phyloP scores from a whole-genome alignment of 352 stramenopile genomes.

The Globisporangium alternatum region DNA sequence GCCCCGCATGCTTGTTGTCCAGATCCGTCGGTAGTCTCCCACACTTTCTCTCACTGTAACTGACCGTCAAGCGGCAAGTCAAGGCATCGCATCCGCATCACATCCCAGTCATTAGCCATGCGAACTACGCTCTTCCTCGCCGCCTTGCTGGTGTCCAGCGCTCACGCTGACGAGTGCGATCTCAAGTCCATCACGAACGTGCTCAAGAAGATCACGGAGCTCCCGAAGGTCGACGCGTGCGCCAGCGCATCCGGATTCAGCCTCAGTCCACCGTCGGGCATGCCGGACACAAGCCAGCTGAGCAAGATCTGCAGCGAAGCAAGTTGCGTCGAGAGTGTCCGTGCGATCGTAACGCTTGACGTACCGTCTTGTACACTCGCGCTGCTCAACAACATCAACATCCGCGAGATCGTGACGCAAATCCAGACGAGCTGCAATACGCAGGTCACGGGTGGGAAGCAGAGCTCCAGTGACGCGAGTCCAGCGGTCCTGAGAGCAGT shows the following conservation, averaged over 20 bases:
- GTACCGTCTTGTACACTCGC: slow-evolving; percentile 24
- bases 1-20: neutral
- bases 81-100: neutral
- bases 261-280: neutral
- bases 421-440: slow-evolving; percentile 3
- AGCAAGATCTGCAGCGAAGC: neutral
- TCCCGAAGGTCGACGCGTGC: neutral
- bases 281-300: neutral
- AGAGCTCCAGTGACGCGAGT: neutral
- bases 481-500: neutral
- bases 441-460: neutral
- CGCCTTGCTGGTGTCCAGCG: neutral
- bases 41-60: neutral
- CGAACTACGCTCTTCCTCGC: neutral
- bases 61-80: neutral
- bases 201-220: slow-evolving; percentile 4
- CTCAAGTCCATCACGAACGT: slow-evolving; percentile 1
- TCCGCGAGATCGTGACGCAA: slow-evolving; percentile 14
- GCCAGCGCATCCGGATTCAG: slow-evolving; percentile 3
- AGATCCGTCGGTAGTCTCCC: neutral
- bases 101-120: neutral
- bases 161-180: neutral
- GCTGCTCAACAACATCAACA: slow-evolving; percentile 26
- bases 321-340: slow-evolving; percentile 1
- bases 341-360: slow-evolving; percentile 10